Conservation (phyloP, 164 flowering plant genomes). For the Liquidambar formosana region DNA sequence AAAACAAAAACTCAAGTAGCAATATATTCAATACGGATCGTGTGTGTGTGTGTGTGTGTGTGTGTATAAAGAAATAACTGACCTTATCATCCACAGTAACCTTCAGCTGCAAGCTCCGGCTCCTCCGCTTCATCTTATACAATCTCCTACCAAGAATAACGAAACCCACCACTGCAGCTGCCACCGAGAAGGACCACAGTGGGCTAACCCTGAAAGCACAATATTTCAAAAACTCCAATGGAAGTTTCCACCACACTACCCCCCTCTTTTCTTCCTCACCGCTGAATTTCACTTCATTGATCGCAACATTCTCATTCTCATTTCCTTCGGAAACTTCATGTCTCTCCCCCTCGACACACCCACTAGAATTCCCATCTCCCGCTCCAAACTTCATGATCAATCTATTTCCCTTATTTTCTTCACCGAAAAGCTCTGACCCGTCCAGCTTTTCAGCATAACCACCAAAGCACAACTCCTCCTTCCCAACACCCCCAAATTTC, state of each 20-base stretch:
- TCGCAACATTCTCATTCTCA: slow-evolving; percentile 5
- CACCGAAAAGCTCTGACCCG: slow-evolving; percentile 11
- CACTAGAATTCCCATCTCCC: slow-evolving; percentile 11
- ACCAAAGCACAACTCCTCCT: slow-evolving; percentile 20
- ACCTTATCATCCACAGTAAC: slow-evolving; percentile 88
- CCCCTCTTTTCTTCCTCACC: slow-evolving; percentile 36
- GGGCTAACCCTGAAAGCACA: slow-evolving; percentile 72
- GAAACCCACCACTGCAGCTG: slow-evolving; percentile 80
- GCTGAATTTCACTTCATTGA: slow-evolving; percentile 13
- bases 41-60: too few relatives aligned
- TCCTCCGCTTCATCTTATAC: slow-evolving; percentile 71
- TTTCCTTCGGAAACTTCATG: slow-evolving; percentile 2
- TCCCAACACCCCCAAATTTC: slow-evolving; percentile 17
- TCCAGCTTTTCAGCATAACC: slow-evolving; percentile 10
- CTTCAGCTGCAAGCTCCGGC: slow-evolving; percentile 57
- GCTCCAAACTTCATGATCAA: slow-evolving; percentile 8
- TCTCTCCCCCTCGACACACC: not conserved
- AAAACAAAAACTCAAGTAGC: too few relatives aligned
- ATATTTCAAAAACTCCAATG: slow-evolving; percentile 70
- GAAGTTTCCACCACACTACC: slow-evolving; percentile 87
- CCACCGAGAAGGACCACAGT: slow-evolving; percentile 79
- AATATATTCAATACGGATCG: too few relatives aligned
- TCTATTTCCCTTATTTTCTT: slow-evolving; percentile 10
- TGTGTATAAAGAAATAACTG: slow-evolving; percentile 14
- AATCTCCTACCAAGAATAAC: slow-evolving; percentile 64